These are phyloP conservation scores for Talaromyces liani DNA, from an alignment of 495 filamentous ascomycete genomes.

Conservation along the genomic window DNA sequence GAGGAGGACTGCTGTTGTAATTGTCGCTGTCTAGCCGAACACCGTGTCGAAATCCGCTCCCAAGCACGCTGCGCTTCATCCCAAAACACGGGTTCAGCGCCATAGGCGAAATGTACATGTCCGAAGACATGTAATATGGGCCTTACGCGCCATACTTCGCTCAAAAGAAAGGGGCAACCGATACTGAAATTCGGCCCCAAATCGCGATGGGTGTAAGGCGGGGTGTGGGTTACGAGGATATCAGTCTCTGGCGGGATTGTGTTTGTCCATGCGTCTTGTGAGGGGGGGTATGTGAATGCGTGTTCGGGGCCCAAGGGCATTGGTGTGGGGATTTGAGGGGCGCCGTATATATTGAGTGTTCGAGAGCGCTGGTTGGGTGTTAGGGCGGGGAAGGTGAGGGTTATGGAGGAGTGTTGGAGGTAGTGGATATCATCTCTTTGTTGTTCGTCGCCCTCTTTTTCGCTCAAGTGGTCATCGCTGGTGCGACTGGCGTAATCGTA, in stretches of 20 bases:
- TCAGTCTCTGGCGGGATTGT: slow-evolving; percentile 70
- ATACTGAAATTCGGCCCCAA: slow-evolving; percentile 45
- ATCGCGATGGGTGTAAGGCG: slow-evolving; percentile 67
- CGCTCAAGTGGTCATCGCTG: neutral
- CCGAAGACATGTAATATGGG: slow-evolving; percentile 84
- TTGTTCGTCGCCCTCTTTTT: neutral
- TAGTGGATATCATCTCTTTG: slow-evolving; percentile 46
- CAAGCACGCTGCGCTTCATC: slow-evolving; percentile 67
- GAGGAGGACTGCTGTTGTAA: neutral
- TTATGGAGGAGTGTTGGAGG: slow-evolving; percentile 53
- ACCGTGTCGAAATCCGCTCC: slow-evolving; percentile 54
- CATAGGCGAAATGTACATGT: slow-evolving; percentile 68
- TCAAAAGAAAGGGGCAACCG: slow-evolving; percentile 68
- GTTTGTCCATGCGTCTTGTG: slow-evolving; percentile 53
- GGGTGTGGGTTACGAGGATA: slow-evolving; percentile 78
- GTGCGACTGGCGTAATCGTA: neutral
- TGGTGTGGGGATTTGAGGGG: slow-evolving; percentile 55
- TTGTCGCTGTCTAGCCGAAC: slow-evolving; percentile 17
- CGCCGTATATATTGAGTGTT: slow-evolving; percentile 51
- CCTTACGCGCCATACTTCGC: slow-evolving; percentile 70
- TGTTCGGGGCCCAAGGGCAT: slow-evolving; percentile 47
- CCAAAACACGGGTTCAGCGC: slow-evolving; percentile 63
- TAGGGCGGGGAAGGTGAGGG: slow-evolving; percentile 32
- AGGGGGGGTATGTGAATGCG: slow-evolving; percentile 61
- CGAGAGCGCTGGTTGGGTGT: slow-evolving; percentile 18